Percentiles rank a stretch among this genome's conserved stretches.
These are phyloP conservation scores for Colletotrichum karsti DNA, from an alignment of 2,329 filamentous ascomycete species.

Conservation along the genomic window DNA sequence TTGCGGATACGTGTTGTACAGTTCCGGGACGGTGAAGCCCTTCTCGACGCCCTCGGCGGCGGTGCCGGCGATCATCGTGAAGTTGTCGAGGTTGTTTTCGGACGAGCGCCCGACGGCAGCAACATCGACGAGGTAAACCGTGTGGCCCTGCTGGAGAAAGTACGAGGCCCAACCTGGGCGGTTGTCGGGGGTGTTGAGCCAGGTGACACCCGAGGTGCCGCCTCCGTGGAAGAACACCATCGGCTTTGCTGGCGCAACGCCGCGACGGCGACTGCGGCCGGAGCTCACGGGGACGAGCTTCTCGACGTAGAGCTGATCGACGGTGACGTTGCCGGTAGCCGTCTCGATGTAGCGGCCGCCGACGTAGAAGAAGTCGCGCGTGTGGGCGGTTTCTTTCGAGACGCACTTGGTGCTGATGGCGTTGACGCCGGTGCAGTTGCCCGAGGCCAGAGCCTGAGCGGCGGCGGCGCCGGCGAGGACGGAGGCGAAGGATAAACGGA, in stretches of 20 bases:
- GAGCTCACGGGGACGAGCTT: conserved; percentile 43
- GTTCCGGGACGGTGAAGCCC: conserved; percentile 41
- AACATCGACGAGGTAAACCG: conserved; percentile 53
- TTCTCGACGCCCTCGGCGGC: conserved; percentile 34
- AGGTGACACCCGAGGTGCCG: conserved; percentile 31
- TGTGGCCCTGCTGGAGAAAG: conserved; percentile 50
- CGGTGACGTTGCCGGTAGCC: conserved; percentile 37
- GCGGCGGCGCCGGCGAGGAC: not conserved
- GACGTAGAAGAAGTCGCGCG: conserved; percentile 43
- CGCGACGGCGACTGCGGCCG: not conserved
- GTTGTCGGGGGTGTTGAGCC: conserved; percentile 56
- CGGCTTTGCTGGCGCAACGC: not conserved
- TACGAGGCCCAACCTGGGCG: conserved; percentile 53
- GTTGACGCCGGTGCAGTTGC: conserved; percentile 18
- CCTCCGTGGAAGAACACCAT: conserved; percentile 27
- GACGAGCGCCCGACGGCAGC: conserved; percentile 48
- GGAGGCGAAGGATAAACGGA: not conserved
- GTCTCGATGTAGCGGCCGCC: conserved; percentile 44
- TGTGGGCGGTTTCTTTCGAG: conserved; percentile 29
- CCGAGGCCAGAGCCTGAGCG: not conserved
- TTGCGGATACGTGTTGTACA: conserved; percentile 33
- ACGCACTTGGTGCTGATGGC: conserved; percentile 26
- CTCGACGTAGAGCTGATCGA: conserved; percentile 63
- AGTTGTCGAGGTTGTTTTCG: conserved; percentile 32
- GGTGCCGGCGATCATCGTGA: conserved; percentile 30